Evolutionary conservation across 768 basidiomycete genomes (phyloP), one percentile per base, ranked within the genome.

Genomic region (Lactarius hatsudake): DNA sequence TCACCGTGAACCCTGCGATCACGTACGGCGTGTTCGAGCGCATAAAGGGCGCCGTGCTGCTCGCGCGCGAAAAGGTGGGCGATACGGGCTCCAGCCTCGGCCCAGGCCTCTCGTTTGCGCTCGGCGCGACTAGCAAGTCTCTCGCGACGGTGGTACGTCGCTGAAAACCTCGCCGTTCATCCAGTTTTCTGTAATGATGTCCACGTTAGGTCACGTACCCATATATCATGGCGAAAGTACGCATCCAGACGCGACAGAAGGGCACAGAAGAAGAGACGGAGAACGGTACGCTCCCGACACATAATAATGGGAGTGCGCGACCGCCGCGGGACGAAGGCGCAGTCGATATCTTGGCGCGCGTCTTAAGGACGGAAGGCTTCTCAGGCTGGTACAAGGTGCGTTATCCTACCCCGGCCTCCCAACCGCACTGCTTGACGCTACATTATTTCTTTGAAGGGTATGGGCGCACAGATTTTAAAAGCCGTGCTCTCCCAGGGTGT

Each of bases 1-100:
- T 99, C 40, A 98, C 96, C 40, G 87, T 95, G 62, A 98, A 98
- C 77, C 96, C 97, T 5, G 94, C 96, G 28, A 98, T 99, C 76
- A 99, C 96, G 1, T 98, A 96, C 74, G 97, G 97, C 59, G 82
- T 89, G 48, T 98, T 93, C 74, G 96, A 98, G 79, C 86, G 97
- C 53, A 81, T 98, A 64, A 98, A 98, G 80, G 84, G 81, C 54
- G 69, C 91, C 3, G 75, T 93, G 40, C 77, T 94, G 26, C 77
- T 87, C 42, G 86, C 87, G 7, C 79, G 81, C 73, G 76, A 79
- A 12, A 78, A 76, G 38, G 79, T 81, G 10, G 81, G 79, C 26
- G 71, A 72, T 66, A 72, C 54, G 67, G 69, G 74, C 8, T 78
- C 78, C 3, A 95, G 92, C 74, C 80, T 98, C 75, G 83, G 87